Base-by-base conservation (phyloP, 75 land plant genomes). In the Chamaecyparis obtusa region DNA sequence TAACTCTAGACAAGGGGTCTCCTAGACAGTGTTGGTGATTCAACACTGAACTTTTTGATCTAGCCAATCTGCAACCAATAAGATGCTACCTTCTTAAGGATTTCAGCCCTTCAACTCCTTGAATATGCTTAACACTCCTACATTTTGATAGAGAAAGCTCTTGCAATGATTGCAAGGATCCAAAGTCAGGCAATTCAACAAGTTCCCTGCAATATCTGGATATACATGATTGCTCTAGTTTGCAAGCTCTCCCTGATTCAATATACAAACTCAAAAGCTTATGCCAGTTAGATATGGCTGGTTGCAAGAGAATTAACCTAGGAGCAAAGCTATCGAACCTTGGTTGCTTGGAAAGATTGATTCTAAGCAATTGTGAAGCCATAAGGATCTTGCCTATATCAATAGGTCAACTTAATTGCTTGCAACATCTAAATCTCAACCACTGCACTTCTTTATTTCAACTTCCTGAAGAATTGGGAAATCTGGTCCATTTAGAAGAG, bases 121-220 rank as follows among this genome's bases (percentile, higher is more conserved):
- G 33, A 55, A 54, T 54, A 56, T 39, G 67, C 32, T 36, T 33
- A 17, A 84, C 36, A 19, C 56, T 84, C 57, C 37, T 30, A 33
- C 85, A 84, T 54, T 36, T 36, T 51, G 67, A 84, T 33, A 84
- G 56, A 33, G 85, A 84, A 32, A 84, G 85, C 36, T 84, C 85
- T 56, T 84, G 85, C 64, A 84, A 36, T 51, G 85, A 32, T 35
- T 84, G 67, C 37, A 84, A 56, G 55, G 64, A 33, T 15, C 33
- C 10, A 84, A 55, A 56, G 43, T 84, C 57, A 35, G 67, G 85
- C 11, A 84, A 84, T 36, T 32, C 85, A 35, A 56, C 64, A 17
- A 84, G 35, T 56, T 84, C 67, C 85, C 56, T 84, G 67, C 60
- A 27, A 21, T 17, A 51, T 84, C 51, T 84, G 41, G 85, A 84